Evolutionary conservation across 2,329 filamentous ascomycete species (phyloP), one percentile per base, ranked within the genome.

Genomic region (Laburnicola sp.): DNA sequence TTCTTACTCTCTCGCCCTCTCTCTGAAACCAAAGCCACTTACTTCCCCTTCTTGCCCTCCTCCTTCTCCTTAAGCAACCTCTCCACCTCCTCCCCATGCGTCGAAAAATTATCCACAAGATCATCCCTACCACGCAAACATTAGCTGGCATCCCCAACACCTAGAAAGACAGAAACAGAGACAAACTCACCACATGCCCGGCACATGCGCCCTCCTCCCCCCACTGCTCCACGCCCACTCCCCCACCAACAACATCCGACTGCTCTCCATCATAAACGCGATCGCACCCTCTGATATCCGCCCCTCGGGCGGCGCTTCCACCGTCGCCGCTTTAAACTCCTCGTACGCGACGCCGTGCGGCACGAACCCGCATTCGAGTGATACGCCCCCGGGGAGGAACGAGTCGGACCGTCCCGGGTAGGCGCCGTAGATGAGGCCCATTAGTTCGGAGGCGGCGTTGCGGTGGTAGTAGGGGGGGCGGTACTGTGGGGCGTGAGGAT

Each of bases 351-450:
- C 74, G 23, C 84, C 84, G 67, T 86, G 87, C 0, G 84, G 86
- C 57, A 84, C 86, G 83, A 89, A 89, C 11, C 86, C 60, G 63
- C 88, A 89, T 67, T 90, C 86, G 71, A 86, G 70, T 66, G 79
- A 82, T 0, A 83, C 82, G 11, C 83, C 83, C 3, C 81, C 84
- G 28, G 84, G 83, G 56, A 79, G 77, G 66, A 86, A 86, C 0
- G 81, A 82, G 11, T 79, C 78, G 5, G 65, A 67, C 10, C 70
- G 67, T 6, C 71, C 70, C 32, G 62, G 83, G 56, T 86, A 86
- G 49, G 80, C 76, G 16, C 84, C 84, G 31, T 75, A 74, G 45
- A 86, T 85, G 56, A 86, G 65, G 4, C 84, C 83, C 83, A 86
- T 86, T 64, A 86, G 85, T 66, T 86, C 84, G 0, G 81, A 83